Percentiles rank a stretch among this genome's conserved stretches.
Evolutionary conservation across 106 monocot genomes (phyloP).

Genomic region (Dendrobium catenatum): DNA sequence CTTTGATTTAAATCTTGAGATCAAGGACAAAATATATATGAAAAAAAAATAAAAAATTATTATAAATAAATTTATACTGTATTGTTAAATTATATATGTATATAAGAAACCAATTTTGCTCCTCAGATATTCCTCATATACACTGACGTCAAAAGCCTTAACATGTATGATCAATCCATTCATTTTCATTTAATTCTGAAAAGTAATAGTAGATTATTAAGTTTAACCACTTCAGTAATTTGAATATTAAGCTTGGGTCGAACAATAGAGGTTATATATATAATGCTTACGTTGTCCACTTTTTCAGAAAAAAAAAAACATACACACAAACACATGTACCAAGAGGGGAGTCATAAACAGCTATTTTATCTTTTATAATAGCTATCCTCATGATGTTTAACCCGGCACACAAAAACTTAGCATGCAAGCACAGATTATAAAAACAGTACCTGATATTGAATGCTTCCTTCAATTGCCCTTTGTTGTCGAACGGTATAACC

Average conservation of each 20-base stretch:
- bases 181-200: neutral
- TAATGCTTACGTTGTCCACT: neutral
- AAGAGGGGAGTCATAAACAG: neutral
- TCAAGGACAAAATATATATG: too few relatives aligned
- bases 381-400: neutral
- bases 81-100: neutral
- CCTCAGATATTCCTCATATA: neutral
- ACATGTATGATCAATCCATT: neutral
- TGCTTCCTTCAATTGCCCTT: constrained; percentile 97
- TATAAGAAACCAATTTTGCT: neutral
- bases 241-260: neutral
- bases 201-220: neutral
- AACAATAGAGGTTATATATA: neutral
- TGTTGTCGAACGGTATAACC: constrained; percentile 99
- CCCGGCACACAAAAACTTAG: neutral
- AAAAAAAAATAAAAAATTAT: too few relatives aligned
- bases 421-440: neutral
- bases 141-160: neutral
- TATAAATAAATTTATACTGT: neutral
- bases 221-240: neutral
- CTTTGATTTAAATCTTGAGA: too few relatives aligned
- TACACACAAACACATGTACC: neutral
- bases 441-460: constrained; percentile 87
- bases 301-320: too few relatives aligned
- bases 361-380: neutral